A percentile compares a stretch with the other conserved stretches of the same genome.
Evolutionary conservation across 176 grass and related monocot species (phyloP).

Genomic region (Poa annua): DNA sequence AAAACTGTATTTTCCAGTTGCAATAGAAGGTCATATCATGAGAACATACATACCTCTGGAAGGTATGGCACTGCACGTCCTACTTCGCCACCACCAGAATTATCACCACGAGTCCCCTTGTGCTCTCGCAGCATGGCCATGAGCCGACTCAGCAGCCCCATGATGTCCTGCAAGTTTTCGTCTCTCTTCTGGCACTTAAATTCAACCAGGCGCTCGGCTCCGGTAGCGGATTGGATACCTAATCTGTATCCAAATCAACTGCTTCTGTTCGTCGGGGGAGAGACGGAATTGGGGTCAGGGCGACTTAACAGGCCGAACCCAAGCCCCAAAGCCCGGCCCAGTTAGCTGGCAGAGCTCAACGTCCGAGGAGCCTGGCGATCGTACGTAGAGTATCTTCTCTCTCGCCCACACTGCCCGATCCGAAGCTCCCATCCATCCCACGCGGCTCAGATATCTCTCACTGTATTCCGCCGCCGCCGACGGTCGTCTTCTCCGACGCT

Average conservation of each 20-base stretch:
- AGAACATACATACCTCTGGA: background rate
- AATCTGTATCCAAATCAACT: background rate
- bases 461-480: background rate
- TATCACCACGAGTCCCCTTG: background rate
- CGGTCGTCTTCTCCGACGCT: background rate
- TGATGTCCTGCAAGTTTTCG: background rate
- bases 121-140: background rate
- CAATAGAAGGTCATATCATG: background rate
- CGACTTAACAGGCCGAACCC: conserved; percentile 32
- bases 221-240: too few species aligned
- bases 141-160: background rate
- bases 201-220: background rate
- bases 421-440: background rate
- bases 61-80: background rate
- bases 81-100: background rate
- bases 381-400: too few species aligned
- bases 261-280: too few species aligned
- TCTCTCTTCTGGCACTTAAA: background rate
- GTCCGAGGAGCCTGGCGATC: too few species aligned
- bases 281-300: too few species aligned
- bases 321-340: background rate
- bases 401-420: background rate
- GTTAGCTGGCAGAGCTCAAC: too few species aligned
- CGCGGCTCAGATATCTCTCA: background rate
- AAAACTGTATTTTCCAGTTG: too few species aligned